A percentile compares a stretch with the other conserved stretches of the same genome.
phyloP scores from a whole-genome alignment of 176 grass and related monocot species.

The Ensete ventricosum region DNA sequence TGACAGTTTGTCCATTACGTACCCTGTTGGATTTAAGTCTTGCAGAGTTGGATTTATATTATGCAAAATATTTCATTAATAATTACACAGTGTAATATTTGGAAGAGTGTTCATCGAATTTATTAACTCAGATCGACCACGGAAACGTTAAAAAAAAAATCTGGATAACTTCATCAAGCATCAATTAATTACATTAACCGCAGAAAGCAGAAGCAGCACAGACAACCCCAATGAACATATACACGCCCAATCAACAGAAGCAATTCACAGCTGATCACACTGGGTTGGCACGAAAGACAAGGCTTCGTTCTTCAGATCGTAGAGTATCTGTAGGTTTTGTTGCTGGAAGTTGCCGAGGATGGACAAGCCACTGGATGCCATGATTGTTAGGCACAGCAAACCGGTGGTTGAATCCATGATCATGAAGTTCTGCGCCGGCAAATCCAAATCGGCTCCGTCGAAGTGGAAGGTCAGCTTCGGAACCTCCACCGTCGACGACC shows the following conservation, averaged over 20 bases:
- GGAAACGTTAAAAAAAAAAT: too few relatives aligned
- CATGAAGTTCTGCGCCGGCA: constrained; percentile 62
- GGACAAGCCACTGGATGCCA: constrained; percentile 34
- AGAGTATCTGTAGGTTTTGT: constrained; percentile 81
- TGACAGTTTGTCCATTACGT: background rate
- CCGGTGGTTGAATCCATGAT: constrained; percentile 30
- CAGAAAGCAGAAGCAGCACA: too few relatives aligned
- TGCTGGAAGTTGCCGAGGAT: constrained; percentile 92
- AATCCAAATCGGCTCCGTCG: constrained; percentile 63
- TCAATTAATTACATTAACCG: too few relatives aligned
- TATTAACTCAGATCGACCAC: too few relatives aligned
- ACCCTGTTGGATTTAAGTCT: too few relatives aligned
- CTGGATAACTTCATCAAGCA: too few relatives aligned
- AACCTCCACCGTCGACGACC: constrained; percentile 28
- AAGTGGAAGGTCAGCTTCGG: constrained; percentile 74
- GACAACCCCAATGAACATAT: too few relatives aligned
- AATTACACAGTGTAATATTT: too few relatives aligned
- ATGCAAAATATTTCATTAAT: too few relatives aligned
- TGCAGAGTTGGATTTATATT: too few relatives aligned
- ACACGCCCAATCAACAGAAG: too few relatives aligned
- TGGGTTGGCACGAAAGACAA: constrained; percentile 60
- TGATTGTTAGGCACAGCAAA: constrained; percentile 59
- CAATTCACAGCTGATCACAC: constrained; percentile 40
- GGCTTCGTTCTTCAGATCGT: constrained; percentile 46
- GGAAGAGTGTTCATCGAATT: too few relatives aligned